Conservation (phyloP, 805 yeast species). For the Candida parachauliodes region DNA sequence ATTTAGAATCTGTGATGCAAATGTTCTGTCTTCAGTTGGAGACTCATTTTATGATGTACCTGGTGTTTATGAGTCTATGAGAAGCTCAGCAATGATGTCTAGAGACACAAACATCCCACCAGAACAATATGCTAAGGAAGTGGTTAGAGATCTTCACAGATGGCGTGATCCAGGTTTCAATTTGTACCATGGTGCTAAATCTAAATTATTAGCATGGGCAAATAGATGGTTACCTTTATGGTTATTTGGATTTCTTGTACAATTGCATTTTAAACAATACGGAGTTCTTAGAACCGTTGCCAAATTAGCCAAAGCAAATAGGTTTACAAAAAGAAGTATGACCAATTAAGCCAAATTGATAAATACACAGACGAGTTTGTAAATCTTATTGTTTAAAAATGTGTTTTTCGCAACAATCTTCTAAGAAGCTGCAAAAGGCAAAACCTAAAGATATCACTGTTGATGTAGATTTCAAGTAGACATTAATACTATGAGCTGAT, state of each 20-base stretch:
- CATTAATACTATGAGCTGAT: too few species aligned
- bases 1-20: constrained; percentile 19
- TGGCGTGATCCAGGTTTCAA: constrained; percentile 23
- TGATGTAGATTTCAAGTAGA: too few species aligned
- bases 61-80: constrained; percentile 18
- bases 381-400: too few species aligned
- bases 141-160: constrained; percentile 17
- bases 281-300: constrained; percentile 19
- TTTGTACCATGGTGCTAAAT: constrained; percentile 24
- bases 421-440: too few species aligned
- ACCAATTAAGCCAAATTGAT: too few species aligned
- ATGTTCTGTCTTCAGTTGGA: constrained; percentile 4
- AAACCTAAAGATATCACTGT: too few species aligned
- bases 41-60: constrained; percentile 20
- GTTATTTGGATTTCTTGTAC: constrained; percentile 18
- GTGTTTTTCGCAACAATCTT: too few species aligned
- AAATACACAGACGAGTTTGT: too few species aligned
- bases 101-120: constrained; percentile 19
- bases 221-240: constrained; percentile 22
- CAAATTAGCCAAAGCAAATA: constrained; percentile 9
- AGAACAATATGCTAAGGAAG: constrained; percentile 22
- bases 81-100: constrained; percentile 19
- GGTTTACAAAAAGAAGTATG: constrained; percentile 17
- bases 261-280: constrained; percentile 22
- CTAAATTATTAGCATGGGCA: constrained; percentile 16